Base-by-base conservation (phyloP, 768 basidiomycete species). In the Infundibulicybe gibba region DNA sequence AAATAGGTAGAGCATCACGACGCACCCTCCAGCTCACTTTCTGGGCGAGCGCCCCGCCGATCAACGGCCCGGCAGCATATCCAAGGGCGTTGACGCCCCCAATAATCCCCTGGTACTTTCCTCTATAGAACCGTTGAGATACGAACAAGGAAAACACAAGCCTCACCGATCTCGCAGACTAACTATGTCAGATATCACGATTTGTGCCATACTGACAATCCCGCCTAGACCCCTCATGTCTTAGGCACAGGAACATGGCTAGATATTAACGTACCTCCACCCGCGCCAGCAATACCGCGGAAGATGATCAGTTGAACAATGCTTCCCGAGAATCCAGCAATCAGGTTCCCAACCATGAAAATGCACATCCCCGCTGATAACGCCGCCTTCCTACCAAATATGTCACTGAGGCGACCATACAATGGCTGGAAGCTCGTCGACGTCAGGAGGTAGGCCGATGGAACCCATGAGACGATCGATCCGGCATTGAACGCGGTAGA, bases 91-190 rank as follows among this genome's bases (percentile, higher is more conserved):
- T 61, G 6, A 72, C 64, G 5, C 73, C 79, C 3, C 81, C 79
- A 15, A 85, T 81, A 32, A 88, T 83, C 1, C 87, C 87, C 54
- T 87, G 84, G 55, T 87, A 90, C 64, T 88, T 88, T 21, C 86
- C 86, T 51, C 81, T 82, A n/a, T n/a, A n/a, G n/a, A n/a, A n/a
- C n/a, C n/a, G n/a, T n/a, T n/a, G n/a, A n/a, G n/a, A n/a, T n/a
- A 50, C 13, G 41, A 44, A 49, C n/a, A 10, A 13, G 20, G 44
- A 25, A 32, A 30, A 35, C 16, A 21, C 43, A 30, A 37, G 5
- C 59, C 67, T 20, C 43, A 78, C 83, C 83, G 70, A 3, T 85
- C 82, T 19, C n/a, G n/a, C n/a, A n/a, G n/a, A n/a, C n/a, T n/a
- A n/a, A n/a, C n/a, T n/a, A n/a, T n/a, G n/a, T n/a, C n/a, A n/a